Conservation (phyloP, 441 rosid species). For the Mallotus repandus region DNA sequence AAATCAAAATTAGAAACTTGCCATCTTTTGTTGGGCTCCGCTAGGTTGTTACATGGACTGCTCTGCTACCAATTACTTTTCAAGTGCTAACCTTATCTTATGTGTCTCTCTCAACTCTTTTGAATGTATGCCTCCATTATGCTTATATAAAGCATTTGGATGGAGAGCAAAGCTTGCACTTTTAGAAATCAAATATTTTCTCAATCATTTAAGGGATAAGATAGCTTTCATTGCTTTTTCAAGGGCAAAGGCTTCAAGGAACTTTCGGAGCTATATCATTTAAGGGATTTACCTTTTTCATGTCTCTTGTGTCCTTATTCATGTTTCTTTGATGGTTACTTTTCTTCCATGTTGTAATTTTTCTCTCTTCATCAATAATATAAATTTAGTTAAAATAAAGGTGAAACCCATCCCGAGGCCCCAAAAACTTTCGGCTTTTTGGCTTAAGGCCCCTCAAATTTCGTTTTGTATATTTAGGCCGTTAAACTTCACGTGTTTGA, state of each 20-base stretch:
- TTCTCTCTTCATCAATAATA: neutral
- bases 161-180: neutral
- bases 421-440: no score
- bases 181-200: neutral
- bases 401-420: no score
- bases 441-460: no score
- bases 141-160: neutral
- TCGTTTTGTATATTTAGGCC: no score
- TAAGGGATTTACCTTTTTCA: neutral
- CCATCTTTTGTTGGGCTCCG: no score
- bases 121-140: no score
- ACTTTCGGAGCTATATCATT: neutral
- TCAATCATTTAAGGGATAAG: neutral
- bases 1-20: neutral
- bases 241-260: neutral
- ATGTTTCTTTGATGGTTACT: neutral
- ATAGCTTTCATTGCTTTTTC: neutral
- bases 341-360: neutral
- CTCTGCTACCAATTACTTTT: no score
- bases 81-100: no score
- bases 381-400: no score
- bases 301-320: neutral
- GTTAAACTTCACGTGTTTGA: no score
- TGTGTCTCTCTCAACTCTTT: no score
- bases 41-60: no score